Conservation (phyloP, 495 filamentous ascomycete genomes). For the Cenococcum geophilum region DNA sequence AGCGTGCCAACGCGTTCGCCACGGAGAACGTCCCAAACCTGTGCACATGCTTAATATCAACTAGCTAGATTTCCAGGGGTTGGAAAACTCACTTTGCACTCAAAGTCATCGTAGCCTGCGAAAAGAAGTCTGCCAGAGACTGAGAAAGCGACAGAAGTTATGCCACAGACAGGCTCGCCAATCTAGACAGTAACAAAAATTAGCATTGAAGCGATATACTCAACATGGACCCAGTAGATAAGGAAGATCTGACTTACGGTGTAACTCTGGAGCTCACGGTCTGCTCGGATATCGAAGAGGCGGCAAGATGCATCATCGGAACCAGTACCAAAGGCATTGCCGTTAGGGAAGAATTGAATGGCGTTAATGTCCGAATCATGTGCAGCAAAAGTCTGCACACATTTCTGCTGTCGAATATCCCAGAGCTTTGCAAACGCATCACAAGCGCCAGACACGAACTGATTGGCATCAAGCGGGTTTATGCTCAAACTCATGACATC, state of each 20-base stretch:
- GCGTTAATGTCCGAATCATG: constrained; percentile 99
- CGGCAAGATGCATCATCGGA: constrained; percentile 97
- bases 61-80: background rate
- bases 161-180: constrained; percentile 94
- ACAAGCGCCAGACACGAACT: constrained; percentile 96
- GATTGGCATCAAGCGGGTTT: constrained; percentile 97
- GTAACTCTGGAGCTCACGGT: constrained; percentile 93
- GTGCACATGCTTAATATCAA: constrained; percentile 24
- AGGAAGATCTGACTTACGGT: constrained; percentile 56
- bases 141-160: constrained; percentile 96
- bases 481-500: constrained; percentile 99
- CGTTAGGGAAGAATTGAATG: constrained; percentile 98
- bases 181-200: constrained; percentile 53
- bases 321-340: constrained; percentile 96
- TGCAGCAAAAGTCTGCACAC: constrained; percentile 95
- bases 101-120: constrained; percentile 97
- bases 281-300: constrained; percentile 94
- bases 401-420: constrained; percentile 98
- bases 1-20: constrained; percentile 95
- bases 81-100: constrained; percentile 79
- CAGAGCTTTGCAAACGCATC: constrained; percentile 98
- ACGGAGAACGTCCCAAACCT: constrained; percentile 98
- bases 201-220: constrained; percentile 8
- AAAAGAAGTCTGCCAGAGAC: constrained; percentile 94
- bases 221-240: background rate